Conservation (phyloP, 2,329 filamentous ascomycete species). For the Ceratocystis lukuohia region DNA sequence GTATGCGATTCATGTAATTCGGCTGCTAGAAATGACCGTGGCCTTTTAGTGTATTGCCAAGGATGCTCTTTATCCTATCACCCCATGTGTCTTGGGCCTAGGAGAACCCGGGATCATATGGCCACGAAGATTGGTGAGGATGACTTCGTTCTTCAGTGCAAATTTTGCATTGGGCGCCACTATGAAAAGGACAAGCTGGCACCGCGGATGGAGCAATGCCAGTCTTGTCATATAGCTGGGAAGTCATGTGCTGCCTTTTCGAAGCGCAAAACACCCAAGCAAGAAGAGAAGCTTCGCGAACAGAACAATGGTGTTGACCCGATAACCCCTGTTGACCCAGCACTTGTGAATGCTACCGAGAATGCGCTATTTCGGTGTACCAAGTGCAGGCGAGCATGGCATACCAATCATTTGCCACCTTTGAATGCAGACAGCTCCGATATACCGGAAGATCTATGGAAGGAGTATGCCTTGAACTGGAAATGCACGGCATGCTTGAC, state of each 20-base stretch:
- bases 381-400: slow-evolving; percentile 64
- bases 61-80: slow-evolving; percentile 80
- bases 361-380: slow-evolving; percentile 75
- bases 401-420: slow-evolving; percentile 67
- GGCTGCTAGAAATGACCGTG: slow-evolving; percentile 43
- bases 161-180: slow-evolving; percentile 60
- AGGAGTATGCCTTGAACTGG: slow-evolving; percentile 64
- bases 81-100: slow-evolving; percentile 63
- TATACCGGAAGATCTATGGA: slow-evolving; percentile 38
- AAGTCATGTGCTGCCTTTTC: slow-evolving; percentile 63
- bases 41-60: slow-evolving; percentile 72
- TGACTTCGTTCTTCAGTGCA: slow-evolving; percentile 79
- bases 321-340: slow-evolving; percentile 46
- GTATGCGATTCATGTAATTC: slow-evolving; percentile 59
- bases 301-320: slow-evolving; percentile 72
- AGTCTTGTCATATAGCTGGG: slow-evolving; percentile 53
- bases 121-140: slow-evolving; percentile 71
- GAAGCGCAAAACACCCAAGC: slow-evolving; percentile 53
- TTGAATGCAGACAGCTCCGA: slow-evolving; percentile 35
- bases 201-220: slow-evolving; percentile 60
- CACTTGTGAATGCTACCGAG: slow-evolving; percentile 58
- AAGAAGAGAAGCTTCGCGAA: slow-evolving; percentile 72
- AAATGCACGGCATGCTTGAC: slow-evolving; percentile 65
- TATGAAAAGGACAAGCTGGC: slow-evolving; percentile 52
- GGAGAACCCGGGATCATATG: slow-evolving; percentile 66